phyloP scores from a whole-genome alignment of 768 basidiomycete species.

The Pleurotus tuoliensis region DNA sequence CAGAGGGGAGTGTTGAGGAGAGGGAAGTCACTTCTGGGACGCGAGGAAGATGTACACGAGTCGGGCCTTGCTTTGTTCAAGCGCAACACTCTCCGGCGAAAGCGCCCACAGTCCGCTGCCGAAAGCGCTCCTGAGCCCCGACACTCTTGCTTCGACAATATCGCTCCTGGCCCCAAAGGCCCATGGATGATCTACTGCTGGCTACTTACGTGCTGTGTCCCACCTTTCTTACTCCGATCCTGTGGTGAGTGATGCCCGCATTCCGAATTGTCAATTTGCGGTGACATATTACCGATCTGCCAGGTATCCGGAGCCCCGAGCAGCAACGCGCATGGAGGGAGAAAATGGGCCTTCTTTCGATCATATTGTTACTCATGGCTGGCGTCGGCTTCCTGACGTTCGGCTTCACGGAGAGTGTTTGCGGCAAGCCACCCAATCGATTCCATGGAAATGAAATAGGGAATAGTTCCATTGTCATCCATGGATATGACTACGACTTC shows the following conservation, averaged over 20 bases:
- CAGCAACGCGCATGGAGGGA: slow-evolving; percentile 97
- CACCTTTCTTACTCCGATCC: slow-evolving; percentile 65
- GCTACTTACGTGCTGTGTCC: slow-evolving; percentile 80
- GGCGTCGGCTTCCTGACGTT: slow-evolving; percentile 97
- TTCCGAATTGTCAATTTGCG: background rate
- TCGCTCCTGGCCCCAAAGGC: slow-evolving; percentile 84
- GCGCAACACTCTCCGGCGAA: slow-evolving; percentile 76
- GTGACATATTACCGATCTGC: background rate
- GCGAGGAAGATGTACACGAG: slow-evolving; percentile 90
- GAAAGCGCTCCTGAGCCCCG: slow-evolving; percentile 31
- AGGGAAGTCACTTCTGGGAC: slow-evolving; percentile 83
- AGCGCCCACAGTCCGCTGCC: slow-evolving; percentile 45
- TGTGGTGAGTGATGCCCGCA: slow-evolving; percentile 58
- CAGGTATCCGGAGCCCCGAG: slow-evolving; percentile 87
- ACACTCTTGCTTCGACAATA: slow-evolving; percentile 33
- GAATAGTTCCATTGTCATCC: slow-evolving; percentile 83
- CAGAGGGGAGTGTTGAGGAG: slow-evolving; percentile 60
- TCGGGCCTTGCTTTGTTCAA: slow-evolving; percentile 92
- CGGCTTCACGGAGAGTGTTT: slow-evolving; percentile 93
- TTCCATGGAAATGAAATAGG: slow-evolving; percentile 79
- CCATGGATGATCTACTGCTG: slow-evolving; percentile 96
- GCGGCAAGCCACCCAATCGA: slow-evolving; percentile 81
- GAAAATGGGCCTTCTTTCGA: slow-evolving; percentile 88
- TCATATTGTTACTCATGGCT: slow-evolving; percentile 85
- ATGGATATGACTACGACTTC: slow-evolving; percentile 93